Base-by-base conservation (phyloP, 371 early-diverging fungal species). In the Actinomucor elegans region DNA sequence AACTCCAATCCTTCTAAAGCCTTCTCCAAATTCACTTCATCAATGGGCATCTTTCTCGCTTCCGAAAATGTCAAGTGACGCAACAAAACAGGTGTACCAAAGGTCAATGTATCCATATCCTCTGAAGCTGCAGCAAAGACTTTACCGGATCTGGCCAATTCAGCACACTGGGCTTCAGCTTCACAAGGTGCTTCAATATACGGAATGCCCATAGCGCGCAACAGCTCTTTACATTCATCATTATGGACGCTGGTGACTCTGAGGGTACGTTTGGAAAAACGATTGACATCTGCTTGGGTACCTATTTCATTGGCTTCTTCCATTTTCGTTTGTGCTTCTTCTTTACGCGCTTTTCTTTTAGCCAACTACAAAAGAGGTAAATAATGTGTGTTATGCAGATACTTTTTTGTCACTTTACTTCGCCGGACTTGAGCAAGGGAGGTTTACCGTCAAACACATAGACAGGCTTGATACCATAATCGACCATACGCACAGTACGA, bases 391-490 rank as follows among this genome's bases (percentile, higher is more conserved):
- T 34, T 35, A 7, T 2, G n/a, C n/a, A n/a, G n/a, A n/a, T n/a
- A n/a, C n/a, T n/a, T n/a, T n/a, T n/a, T n/a, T n/a, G n/a, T n/a
- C 3, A 15, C 23, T 54, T 38, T 78, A 94, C 92, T 77, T 98
- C 98, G 31, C 90, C 93, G 3, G 91, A 87, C 69, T 99, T 99
- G 64, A 98, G 56, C 0, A 77, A 87, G 5, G 99, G 99, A 24
- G 99, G 98, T 57, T 92, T 93, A 33, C 99, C 99, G 69, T 99
- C 99, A 85, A 99, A 99, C 14, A 99, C 99, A 77, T 97, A 99
- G 2, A 93, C 83, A 0, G 99, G 99, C 61, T 96, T 97, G 55
- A 99, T 91, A 33, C 99, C 99, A 54, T 91, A 91, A 57, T 99
- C 99, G 0, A 99, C 83, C 93, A 99, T 94, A 37, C 97, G 87